A percentile compares a stretch with the other conserved stretches of the same genome.
These are phyloP conservation scores for Clitoria ternatea DNA, from an alignment of 306 rosid species.

Conservation along the genomic window DNA sequence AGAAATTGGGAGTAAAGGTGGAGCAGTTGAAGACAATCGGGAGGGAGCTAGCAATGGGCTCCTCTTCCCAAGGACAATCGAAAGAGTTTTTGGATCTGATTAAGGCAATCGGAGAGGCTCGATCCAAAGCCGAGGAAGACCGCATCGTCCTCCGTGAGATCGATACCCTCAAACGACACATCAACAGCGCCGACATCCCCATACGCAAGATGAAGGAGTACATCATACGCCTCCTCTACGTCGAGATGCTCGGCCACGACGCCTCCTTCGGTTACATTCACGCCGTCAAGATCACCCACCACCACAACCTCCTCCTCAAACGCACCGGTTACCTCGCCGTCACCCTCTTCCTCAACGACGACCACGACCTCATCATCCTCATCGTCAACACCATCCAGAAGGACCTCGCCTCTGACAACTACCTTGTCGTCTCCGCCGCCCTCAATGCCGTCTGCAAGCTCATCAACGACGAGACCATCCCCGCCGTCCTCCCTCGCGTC, in stretches of 20 bases:
- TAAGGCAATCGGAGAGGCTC: conserved; percentile 91
- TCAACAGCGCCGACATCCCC: conserved; percentile 78
- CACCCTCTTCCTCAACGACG: conserved; percentile 71
- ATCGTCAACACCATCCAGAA: conserved; percentile 97
- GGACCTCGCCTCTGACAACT: conserved; percentile 78
- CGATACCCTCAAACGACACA: conserved; percentile 83
- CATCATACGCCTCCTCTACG: conserved; percentile 78
- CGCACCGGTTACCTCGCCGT: conserved; percentile 93
- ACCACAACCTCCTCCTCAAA: conserved; percentile 65
- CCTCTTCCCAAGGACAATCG: conserved; percentile 91
- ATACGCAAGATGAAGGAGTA: conserved; percentile 98
- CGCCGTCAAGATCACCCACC: conserved; percentile 97
- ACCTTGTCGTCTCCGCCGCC: conserved; percentile 77
- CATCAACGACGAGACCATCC: conserved; percentile 88
- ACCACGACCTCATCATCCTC: conserved; percentile 85
- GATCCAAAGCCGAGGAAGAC: conserved; percentile 95
- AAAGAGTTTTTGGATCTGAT: conserved; percentile 89
- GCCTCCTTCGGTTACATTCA: conserved; percentile 89
- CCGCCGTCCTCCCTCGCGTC: conserved; percentile 82
- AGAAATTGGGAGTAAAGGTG: too few relatives aligned
- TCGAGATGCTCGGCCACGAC: conserved; percentile 94
- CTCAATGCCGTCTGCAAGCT: conserved; percentile 79
- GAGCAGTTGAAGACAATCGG: conserved; percentile 94
- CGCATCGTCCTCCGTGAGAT: conserved; percentile 84
- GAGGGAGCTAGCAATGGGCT: conserved; percentile 92